phyloP scores from a whole-genome alignment of 306 rosid genomes.

The Vigna angularis region DNA sequence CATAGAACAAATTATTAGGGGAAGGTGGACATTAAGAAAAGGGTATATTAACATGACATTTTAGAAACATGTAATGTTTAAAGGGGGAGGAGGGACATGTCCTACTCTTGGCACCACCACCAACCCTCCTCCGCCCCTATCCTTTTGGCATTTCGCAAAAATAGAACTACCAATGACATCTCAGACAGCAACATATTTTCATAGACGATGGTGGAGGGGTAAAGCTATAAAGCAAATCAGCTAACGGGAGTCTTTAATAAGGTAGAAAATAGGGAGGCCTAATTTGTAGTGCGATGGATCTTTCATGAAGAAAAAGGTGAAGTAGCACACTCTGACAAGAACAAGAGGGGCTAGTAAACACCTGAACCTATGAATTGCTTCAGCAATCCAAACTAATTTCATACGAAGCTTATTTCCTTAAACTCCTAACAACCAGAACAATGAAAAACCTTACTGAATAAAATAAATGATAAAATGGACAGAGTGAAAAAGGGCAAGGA shows the following conservation, averaged over 20 bases:
- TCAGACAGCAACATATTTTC: background rate
- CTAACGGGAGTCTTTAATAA: background rate
- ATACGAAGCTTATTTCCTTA: background rate
- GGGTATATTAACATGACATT: no score
- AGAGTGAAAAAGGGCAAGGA: background rate
- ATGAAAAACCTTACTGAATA: background rate
- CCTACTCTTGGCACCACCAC: no score
- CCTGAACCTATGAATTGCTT: background rate
- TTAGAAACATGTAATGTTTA: background rate
- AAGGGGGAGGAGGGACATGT: background rate
- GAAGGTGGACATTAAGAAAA: background rate
- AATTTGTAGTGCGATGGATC: no score
- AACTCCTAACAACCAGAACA: background rate
- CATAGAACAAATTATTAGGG: background rate
- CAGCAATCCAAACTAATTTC: background rate
- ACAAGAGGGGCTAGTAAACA: background rate
- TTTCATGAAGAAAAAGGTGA: background rate
- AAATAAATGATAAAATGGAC: background rate
- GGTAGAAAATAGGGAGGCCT: background rate
- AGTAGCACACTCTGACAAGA: no score
- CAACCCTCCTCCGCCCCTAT: no score
- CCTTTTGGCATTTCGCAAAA: background rate
- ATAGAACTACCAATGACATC: background rate
- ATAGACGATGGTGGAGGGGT: background rate
- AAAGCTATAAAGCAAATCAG: background rate